phyloP scores from a whole-genome alignment of 176 grass and related monocot species.

The Dactylis glomerata region DNA sequence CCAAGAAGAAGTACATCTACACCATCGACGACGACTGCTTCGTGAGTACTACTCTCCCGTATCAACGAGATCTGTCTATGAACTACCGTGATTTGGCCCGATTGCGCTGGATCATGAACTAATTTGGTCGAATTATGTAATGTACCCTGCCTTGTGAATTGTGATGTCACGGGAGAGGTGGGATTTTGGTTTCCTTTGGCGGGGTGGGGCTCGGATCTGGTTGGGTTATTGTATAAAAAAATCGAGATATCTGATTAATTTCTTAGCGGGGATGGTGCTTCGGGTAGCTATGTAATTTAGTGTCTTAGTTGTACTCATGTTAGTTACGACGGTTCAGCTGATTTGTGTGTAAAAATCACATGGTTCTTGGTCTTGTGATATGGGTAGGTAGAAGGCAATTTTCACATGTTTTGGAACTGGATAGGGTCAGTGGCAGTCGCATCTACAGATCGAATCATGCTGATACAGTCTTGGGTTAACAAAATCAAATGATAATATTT shows the following conservation, averaged over 20 bases:
- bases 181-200: neutral
- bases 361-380: neutral
- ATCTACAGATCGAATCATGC: neutral
- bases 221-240: neutral
- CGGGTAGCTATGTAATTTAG: neutral
- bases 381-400: neutral
- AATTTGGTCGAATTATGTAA: neutral
- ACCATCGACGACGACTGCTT: constrained; percentile 99
- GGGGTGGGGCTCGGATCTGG: constrained; percentile 11
- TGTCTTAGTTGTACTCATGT: neutral
- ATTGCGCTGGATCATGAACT: neutral
- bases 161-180: neutral
- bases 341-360: neutral
- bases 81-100: neutral
- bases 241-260: neutral
- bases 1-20: constrained; percentile 99
- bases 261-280: neutral
- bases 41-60: constrained; percentile 35
- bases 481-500: neutral
- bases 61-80: neutral
- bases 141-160: neutral
- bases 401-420: neutral
- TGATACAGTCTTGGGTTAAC: neutral
- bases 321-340: neutral
- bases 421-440: neutral